Conservation (phyloP, 2,329 filamentous ascomycete species). For the Fusarium sp. region DNA sequence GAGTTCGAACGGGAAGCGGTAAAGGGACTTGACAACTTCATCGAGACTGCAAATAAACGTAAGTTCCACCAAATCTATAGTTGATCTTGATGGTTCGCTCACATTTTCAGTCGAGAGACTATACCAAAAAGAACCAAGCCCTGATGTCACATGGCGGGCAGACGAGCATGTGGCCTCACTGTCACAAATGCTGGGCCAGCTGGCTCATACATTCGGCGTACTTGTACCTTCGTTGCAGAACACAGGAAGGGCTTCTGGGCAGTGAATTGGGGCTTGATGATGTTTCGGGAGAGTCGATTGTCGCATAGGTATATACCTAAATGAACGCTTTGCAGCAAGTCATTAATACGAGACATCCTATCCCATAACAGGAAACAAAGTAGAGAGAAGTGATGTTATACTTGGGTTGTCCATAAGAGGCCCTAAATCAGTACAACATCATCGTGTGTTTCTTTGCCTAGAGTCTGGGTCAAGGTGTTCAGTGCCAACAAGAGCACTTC, state of each 20-base stretch:
- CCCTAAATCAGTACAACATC: accelerated
- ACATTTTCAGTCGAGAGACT: neutral
- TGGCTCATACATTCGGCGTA: neutral
- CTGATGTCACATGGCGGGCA: neutral
- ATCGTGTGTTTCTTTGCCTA: neutral
- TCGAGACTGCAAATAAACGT: neutral
- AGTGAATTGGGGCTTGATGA: neutral
- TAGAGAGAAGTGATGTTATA: neutral
- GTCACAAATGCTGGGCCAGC: neutral
- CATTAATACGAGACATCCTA: neutral
- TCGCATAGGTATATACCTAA: neutral
- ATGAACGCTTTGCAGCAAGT: neutral
- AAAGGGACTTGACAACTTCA: neutral
- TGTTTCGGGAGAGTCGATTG: neutral
- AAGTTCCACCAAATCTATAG: neutral
- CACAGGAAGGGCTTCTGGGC: neutral
- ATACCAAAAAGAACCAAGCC: neutral
- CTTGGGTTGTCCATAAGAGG: neutral
- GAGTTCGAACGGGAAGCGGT: neutral
- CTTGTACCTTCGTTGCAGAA: neutral
- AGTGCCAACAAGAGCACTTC: no score
- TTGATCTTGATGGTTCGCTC: neutral
- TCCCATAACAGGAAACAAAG: neutral
- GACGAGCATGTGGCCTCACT: neutral
- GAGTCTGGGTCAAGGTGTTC: neutral